A percentile compares a stretch with the other conserved stretches of the same genome.
phyloP scores from a whole-genome alignment of 140 eudicot species.

The Oenanthe javanica region DNA sequence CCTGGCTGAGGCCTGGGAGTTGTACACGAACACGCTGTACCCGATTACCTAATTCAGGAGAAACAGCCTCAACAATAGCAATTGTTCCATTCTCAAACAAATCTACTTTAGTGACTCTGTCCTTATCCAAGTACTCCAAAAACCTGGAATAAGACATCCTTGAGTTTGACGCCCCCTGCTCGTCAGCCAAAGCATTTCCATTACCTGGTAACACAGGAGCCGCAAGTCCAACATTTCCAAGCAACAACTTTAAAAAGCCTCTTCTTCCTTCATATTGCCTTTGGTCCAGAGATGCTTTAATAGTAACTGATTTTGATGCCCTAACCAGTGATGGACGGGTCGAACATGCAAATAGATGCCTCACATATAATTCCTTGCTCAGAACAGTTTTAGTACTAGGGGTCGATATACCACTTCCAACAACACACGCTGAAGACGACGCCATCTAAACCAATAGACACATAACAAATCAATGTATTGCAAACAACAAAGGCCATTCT shows the following conservation, averaged over 20 bases:
- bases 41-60: constrained; percentile 92
- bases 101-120: constrained; percentile 78
- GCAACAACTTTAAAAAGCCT: constrained; percentile 63
- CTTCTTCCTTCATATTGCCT: constrained; percentile 53
- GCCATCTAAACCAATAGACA: constrained; percentile 40
- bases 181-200: constrained; percentile 75
- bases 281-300: constrained; percentile 57
- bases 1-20: constrained; percentile 94
- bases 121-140: constrained; percentile 85
- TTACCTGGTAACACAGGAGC: constrained; percentile 49
- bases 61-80: constrained; percentile 87
- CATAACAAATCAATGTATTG: background rate
- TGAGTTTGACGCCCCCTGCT: constrained; percentile 87
- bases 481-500: too few relatives aligned
- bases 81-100: constrained; percentile 87
- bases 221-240: constrained; percentile 60
- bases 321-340: constrained; percentile 31
- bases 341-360: constrained; percentile 31
- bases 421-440: constrained; percentile 62
- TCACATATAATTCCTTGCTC: constrained; percentile 34
- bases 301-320: constrained; percentile 31
- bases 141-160: constrained; percentile 97
- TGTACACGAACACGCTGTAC: constrained; percentile 93
- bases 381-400: constrained; percentile 23
- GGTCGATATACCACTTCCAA: constrained; percentile 59